Base-by-base conservation (phyloP, 768 basidiomycete species). In the Mycena galericulata region DNA sequence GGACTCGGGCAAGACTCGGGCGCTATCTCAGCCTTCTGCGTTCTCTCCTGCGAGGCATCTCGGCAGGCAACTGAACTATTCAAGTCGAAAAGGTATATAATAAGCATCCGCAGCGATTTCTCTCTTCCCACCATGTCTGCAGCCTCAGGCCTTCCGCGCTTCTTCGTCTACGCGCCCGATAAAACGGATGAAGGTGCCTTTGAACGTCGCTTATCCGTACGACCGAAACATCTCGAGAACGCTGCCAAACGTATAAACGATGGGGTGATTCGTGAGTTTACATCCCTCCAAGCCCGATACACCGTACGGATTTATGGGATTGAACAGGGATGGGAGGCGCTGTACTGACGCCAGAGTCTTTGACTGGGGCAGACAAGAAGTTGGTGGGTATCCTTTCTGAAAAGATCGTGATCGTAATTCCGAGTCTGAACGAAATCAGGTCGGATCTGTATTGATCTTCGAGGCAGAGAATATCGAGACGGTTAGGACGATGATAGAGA, bases 111-210 rank as follows among this genome's bases (percentile, higher is more conserved):
- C 34, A 36, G 8, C 34, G 6, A 6, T 36, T 36, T 14, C 34
- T 6, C 6, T 36, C 14, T 14, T 36, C 8, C 53, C 24, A 43
- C 65, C 63, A 73, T 71, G 69, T 68, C 68, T 43, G 14, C 29
- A 53, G 50, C 40, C 12, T 34, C 68, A 22, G 47, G 17, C 3
- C 72, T 78, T 63, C 76, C 75, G 26, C 74, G 72, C 41, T 90
- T 89, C 75, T 71, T 90, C 59, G 87, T 93, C 32, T 92, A 87
- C 71, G 89, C 90, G 2, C 91, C 90, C 3, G 92, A 93, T 75
- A 86, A 83, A 72, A 86, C 86, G 15, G 88, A 90, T 60, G 82
- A 83, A 55, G 90, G 84, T 4, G 86, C 88, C 4, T 84, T 88
- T 46, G 82, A 82, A 24, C 84, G 85, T n/a, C 84, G 92, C 34